Evolutionary conservation across 2,329 filamentous ascomycete genomes (phyloP), one percentile per base, ranked within the genome.

Genomic region (Clonostachys solani): DNA sequence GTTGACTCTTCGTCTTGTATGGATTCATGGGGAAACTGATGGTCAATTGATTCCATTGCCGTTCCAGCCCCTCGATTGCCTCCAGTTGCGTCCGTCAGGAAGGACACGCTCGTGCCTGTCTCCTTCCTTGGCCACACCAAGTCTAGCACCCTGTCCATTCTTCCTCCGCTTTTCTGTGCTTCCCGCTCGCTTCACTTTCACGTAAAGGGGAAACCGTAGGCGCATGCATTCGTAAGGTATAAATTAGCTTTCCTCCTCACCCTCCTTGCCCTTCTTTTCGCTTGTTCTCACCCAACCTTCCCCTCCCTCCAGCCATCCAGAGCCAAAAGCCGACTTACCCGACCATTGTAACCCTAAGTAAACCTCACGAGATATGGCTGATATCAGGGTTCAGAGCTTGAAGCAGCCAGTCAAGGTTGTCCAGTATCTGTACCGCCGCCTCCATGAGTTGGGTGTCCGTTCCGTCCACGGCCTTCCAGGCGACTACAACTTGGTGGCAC

Each of bases 391-490:
- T 9, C 56, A 67, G 44, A 65, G 60, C 50, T 68, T 80, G 16
- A 63, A 67, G 53, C 67, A 73, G 60, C 77, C 77, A 37, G 60
- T 80, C 29, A 78, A 84, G 50, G 78, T 87, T 45, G 81, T 81
- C 47, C 79, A 86, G 59, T 88, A 88, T 56, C 75, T 88, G 57
- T 87, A 86, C 61, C 76, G 70, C 42, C 73, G 85, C 47, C 72
- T 88, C 13, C 70, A 78, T 52, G 76, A 88, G 60, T 65, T 87
- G 35, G 83, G 83, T 33, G 75, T 87, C 33, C 72, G 76, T 46
- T 85, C 82, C 12, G 69, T 88, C 47, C 83, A 87, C 55, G 84
- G 84, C 42, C 67, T 88, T n/a, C 84, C 85, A 5, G 84, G 83
- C 16, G 86, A 90, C 65, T 89, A 86, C 68, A 89, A 89, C 60